A percentile compares a stretch with the other conserved stretches of the same genome.
Conservation (phyloP, 1,284 basidiomycete genomes). For the Leccinum pachyderme region DNA sequence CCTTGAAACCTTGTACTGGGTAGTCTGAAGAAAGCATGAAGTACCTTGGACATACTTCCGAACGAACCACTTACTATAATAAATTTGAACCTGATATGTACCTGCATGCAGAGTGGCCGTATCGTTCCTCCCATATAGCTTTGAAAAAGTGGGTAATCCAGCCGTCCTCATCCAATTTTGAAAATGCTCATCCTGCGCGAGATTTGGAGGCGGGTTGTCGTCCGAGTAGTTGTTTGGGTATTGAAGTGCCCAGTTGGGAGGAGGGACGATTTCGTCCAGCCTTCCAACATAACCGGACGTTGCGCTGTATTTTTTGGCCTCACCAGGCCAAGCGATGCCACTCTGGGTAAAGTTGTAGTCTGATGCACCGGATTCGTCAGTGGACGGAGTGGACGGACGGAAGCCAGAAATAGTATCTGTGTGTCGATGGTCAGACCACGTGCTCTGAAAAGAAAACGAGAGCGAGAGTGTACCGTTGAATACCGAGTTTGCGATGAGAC, state of each 20-base stretch:
- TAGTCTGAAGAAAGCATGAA: constrained; percentile 62
- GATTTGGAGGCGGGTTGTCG: constrained; percentile 70
- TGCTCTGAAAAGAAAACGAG: not conserved
- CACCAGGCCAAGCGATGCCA: constrained; percentile 94
- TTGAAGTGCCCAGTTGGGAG: constrained; percentile 83
- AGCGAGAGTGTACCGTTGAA: constrained; percentile 79
- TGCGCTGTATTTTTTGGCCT: constrained; percentile 83
- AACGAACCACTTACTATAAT: constrained; percentile 69
- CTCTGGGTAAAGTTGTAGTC: constrained; percentile 77
- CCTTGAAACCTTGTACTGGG: constrained; percentile 88
- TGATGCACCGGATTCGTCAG: constrained; percentile 47
- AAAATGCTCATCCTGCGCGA: constrained; percentile 87
- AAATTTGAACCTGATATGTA: constrained; percentile 74
- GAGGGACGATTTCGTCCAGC: constrained; percentile 73
- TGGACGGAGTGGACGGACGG: constrained; percentile 57
- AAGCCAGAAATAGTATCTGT: constrained; percentile 80
- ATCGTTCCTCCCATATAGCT: constrained; percentile 93
- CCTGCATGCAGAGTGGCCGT: constrained; percentile 70
- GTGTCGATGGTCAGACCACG: not conserved
- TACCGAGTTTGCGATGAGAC: constrained; percentile 95
- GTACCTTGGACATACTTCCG: not conserved
- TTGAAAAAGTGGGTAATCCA: constrained; percentile 94
- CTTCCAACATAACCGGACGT: constrained; percentile 54
- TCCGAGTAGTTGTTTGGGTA: constrained; percentile 79
- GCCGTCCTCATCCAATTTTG: constrained; percentile 99